These are phyloP conservation scores for Trichoderma virens DNA, from an alignment of 495 filamentous ascomycete species.

Conservation along the genomic window DNA sequence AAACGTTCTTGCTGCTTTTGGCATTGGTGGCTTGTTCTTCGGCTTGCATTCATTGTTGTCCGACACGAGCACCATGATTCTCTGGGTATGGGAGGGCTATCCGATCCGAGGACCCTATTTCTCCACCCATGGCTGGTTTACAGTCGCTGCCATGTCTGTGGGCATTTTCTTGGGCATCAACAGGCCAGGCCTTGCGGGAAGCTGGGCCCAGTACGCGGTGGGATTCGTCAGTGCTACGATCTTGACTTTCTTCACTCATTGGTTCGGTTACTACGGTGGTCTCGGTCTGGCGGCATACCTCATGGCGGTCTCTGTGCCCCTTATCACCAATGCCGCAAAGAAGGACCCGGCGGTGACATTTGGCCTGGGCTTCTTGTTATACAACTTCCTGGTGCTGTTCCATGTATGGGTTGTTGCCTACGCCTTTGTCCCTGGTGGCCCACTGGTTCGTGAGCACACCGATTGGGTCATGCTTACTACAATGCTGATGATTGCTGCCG, in stretches of 20 bases:
- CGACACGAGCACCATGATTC: slow-evolving; percentile 97
- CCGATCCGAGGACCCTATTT: slow-evolving; percentile 85
- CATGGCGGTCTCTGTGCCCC: slow-evolving; percentile 68
- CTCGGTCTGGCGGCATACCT: slow-evolving; percentile 69
- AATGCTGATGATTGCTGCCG: slow-evolving; percentile 78
- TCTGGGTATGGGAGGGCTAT: slow-evolving; percentile 98
- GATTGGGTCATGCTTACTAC: slow-evolving; percentile 86
- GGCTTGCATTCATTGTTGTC: slow-evolving; percentile 89
- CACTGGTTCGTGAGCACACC: slow-evolving; percentile 85
- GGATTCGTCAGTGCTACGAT: slow-evolving; percentile 73
- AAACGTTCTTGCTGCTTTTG: slow-evolving; percentile 60
- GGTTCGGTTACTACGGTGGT: slow-evolving; percentile 86
- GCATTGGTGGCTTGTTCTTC: slow-evolving; percentile 80
- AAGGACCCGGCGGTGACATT: slow-evolving; percentile 72
- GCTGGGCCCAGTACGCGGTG: slow-evolving; percentile 74
- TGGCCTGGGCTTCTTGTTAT: slow-evolving; percentile 78
- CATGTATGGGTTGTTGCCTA: slow-evolving; percentile 99
- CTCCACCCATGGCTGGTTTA: slow-evolving; percentile 78
- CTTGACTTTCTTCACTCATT: slow-evolving; percentile 70
- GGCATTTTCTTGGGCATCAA: slow-evolving; percentile 76
- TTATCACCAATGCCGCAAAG: slow-evolving; percentile 67
- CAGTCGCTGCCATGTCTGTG: slow-evolving; percentile 75
- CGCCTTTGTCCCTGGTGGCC: slow-evolving; percentile 96
- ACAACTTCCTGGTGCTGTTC: slow-evolving; percentile 86
- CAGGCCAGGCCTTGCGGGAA: slow-evolving; percentile 57